Evolutionary conservation across 768 basidiomycete genomes (phyloP).

Genomic region (Mycena chlorophos): DNA sequence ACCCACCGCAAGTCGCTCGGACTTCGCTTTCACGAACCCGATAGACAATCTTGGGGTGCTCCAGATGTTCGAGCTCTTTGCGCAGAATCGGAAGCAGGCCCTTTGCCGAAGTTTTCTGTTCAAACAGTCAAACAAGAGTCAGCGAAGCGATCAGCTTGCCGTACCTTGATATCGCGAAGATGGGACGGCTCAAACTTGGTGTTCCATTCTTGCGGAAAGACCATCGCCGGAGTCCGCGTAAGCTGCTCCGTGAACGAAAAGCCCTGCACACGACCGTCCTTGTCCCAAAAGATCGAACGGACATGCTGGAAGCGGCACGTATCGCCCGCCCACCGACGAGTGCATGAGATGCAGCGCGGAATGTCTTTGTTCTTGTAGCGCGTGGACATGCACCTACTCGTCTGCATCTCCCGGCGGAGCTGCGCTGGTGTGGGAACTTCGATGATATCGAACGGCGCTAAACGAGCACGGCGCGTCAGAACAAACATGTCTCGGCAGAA

Average conservation of each 20-base stretch:
- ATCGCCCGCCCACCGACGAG: constrained; percentile 84
- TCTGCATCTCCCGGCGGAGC: constrained; percentile 63
- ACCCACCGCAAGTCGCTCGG: constrained; percentile 81
- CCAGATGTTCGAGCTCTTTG: constrained; percentile 63
- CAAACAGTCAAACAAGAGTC: constrained; percentile 11
- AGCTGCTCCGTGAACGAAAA: constrained; percentile 71
- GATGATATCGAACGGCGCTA: constrained; percentile 14
- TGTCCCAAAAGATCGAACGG: constrained; percentile 71
- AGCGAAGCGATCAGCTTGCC: constrained; percentile 1
- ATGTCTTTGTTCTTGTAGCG: constrained; percentile 71
- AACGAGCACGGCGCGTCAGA: constrained; percentile 4
- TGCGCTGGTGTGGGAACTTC: constrained; percentile 26
- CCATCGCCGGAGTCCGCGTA: constrained; percentile 60
- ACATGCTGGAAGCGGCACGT: constrained; percentile 88
- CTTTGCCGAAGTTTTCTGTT: constrained; percentile 64
- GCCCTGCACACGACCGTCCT: constrained; percentile 56
- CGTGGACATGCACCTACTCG: constrained; percentile 82
- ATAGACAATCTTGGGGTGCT: constrained; percentile 57
- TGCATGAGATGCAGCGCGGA: constrained; percentile 81
- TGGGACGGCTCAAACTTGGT: constrained; percentile 49
- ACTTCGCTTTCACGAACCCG: constrained; percentile 79
- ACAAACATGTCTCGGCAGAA: neutral
- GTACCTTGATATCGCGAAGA: constrained; percentile 63
- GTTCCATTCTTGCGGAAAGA: constrained; percentile 71
- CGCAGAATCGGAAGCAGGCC: constrained; percentile 68